These are phyloP conservation scores for Ophiostoma perfectum DNA, from an alignment of 2,329 filamentous ascomycete genomes.

Conservation along the genomic window DNA sequence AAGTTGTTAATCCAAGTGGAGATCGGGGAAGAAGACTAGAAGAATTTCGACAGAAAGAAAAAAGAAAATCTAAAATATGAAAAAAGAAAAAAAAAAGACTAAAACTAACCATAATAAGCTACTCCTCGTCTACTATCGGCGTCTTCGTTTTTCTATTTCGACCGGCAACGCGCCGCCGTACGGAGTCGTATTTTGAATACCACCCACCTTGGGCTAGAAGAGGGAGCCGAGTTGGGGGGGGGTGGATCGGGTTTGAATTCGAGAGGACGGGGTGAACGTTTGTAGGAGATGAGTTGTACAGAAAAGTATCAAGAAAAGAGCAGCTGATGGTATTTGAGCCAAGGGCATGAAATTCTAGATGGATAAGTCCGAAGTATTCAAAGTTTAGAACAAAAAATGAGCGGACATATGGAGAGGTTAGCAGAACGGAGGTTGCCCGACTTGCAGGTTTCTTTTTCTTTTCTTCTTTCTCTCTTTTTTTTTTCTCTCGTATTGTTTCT, in stretches of 20 bases:
- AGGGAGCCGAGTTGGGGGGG: conserved; percentile 9
- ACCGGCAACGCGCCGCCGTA: conserved; percentile 17
- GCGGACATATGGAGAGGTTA: no score
- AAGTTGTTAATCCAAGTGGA: not conserved
- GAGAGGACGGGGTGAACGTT: not conserved
- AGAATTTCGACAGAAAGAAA: no score
- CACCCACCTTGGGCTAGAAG: conserved; percentile 5
- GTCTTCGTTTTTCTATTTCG: conserved; percentile 12
- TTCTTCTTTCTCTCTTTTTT: not conserved
- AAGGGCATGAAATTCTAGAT: no score
- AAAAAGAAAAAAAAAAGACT: not conserved
- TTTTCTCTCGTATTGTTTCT: not conserved
- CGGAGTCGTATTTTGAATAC: conserved; percentile 17
- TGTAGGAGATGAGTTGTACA: not conserved
- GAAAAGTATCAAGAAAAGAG: no score
- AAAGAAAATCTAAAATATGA: not conserved
- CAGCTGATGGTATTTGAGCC: no score
- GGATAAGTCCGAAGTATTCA: no score
- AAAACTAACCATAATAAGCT: not conserved
- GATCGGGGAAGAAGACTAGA: not conserved
- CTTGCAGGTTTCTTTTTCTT: not conserved
- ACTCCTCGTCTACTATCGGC: not conserved
- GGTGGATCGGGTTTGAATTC: not conserved
- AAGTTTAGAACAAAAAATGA: no score
- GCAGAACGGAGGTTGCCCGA: no score